Conservation (phyloP, 257 asterid species). For the Solanum stenotomum region DNA sequence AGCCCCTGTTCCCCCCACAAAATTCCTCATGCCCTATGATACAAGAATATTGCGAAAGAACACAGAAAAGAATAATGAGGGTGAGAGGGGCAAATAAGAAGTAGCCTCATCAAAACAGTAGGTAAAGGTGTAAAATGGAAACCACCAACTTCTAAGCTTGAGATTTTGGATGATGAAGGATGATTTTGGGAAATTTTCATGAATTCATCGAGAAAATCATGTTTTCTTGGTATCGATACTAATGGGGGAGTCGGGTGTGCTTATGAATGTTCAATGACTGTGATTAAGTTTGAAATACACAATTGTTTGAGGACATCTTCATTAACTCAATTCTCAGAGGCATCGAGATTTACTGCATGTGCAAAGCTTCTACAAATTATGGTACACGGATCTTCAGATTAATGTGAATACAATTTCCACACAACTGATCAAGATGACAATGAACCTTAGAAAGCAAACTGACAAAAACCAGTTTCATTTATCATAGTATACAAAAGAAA, state of each 20-base stretch:
- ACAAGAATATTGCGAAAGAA: background rate
- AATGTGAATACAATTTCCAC: background rate
- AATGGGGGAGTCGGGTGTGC: background rate
- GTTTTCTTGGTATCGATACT: background rate
- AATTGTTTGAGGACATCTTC: background rate
- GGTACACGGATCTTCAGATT: background rate
- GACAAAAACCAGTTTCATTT: background rate
- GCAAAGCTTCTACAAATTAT: background rate
- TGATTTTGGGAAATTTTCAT: background rate
- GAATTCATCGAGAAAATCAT: background rate
- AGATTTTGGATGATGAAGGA: background rate
- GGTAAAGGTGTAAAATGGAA: background rate
- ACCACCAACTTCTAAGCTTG: background rate
- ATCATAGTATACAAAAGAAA: constrained; percentile 2
- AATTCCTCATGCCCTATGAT: background rate
- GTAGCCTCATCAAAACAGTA: background rate
- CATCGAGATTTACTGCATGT: background rate
- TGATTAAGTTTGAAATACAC: background rate
- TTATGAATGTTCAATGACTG: background rate
- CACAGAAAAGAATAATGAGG: background rate
- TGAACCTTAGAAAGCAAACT: background rate
- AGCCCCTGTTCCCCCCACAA: background rate
- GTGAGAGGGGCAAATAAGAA: background rate
- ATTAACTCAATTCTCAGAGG: background rate
- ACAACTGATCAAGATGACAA: background rate